Base-by-base conservation (phyloP, 192 early-diverging fungal species). In the Mortierella alpina region DNA sequence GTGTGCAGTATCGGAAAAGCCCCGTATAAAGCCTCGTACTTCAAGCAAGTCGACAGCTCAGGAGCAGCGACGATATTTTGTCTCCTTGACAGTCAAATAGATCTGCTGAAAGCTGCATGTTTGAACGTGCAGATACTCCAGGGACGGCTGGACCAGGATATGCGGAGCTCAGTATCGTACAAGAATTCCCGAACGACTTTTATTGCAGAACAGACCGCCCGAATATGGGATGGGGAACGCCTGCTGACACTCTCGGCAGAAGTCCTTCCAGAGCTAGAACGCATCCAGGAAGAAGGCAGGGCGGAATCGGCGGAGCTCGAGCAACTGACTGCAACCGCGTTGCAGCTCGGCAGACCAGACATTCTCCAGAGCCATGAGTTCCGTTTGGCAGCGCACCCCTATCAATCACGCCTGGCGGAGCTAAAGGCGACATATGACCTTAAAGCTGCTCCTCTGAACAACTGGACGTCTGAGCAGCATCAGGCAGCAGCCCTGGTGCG, bases 41-140 rank as follows among this genome's bases (percentile, higher is more conserved):
- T 49, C 53, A 49, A 17, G 6, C 13, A 18, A 5, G 42, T 45
- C 0, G 31, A 47, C 47, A 45, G 23, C 14, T 48, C 17, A 18
- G 20, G 42, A 4, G 66, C 9, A 42, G 22, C 31, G 31, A 31
- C 31, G 54, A 42, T 39, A 14, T 55, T 42, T 63, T 57, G 12
- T 76, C 7, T 52, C 5, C 14, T 7, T 13, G 44, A 70, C 31
- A 0, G 1, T n/a, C 17, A 13, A n/a, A 31, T 50, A 41, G 54
- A 7, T 0, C 17, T 18, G 17, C 46, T 78, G 18, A 12, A 66
- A 14, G n/a, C 22, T 6, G 18, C 44, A 7, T 52, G 49, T 4
- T 70, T 53, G 23, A 77, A 77, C 50, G 45, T 77, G 12, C 31
- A 70, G 31, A 18, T 56, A 0, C 49, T 70, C 7, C 22, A 58